Base-by-base conservation (phyloP, 345 rosid genomes). In the Alliaria petiolata region DNA sequence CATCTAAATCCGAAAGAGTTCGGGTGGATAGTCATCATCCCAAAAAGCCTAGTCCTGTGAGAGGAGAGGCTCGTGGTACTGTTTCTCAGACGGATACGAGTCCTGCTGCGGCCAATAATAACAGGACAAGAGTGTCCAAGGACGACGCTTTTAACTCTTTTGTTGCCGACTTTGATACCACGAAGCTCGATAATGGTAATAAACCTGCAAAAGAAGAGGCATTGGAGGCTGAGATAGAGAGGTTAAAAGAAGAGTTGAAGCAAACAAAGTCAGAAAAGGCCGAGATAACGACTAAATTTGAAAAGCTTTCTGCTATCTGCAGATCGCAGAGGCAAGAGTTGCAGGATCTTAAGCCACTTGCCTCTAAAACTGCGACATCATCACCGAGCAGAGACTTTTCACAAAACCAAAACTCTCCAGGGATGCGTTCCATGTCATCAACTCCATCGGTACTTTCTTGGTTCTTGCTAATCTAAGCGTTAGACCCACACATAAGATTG, bases 291-390 rank as follows among this genome's bases (percentile, higher is more conserved):
- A 84, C 86, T 17, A 95, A 88, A 76, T 88, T 83, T 80, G 99
- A 92, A 63, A 90, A 88, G 87, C 89, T 95, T 43, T 85, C 98
- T 76, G 89, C 98, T 67, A 90, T 95, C 53, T 95, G 99, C 72
- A 89, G 91, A 77, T 92, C 92, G 15, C 99, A 95, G 81, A 85
- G 97, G 74, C 96, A 87, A 78, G 99, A 92, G 81, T 85, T 95
- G 66, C 95, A 88, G 78, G 99, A 92, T 76, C 97, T 95, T 52
- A 95, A 88, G 86, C 96, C 83, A 63, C 79, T 87, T 56, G 88
- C 83, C 39, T 76, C 87, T 42, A 83, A 80, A 73, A 75, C 87
- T 31, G 51, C 46, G 1, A 83, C 90, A 43, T 81, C 88, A 46
- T 86, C 97, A 38, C 86, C 91, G 11, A 79, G 58, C 54, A 86